Percentiles rank a stretch among this genome's conserved stretches.
Evolutionary conservation across 108 stramenopile genomes (phyloP).

Genomic region (Skeletonema tropicum): DNA sequence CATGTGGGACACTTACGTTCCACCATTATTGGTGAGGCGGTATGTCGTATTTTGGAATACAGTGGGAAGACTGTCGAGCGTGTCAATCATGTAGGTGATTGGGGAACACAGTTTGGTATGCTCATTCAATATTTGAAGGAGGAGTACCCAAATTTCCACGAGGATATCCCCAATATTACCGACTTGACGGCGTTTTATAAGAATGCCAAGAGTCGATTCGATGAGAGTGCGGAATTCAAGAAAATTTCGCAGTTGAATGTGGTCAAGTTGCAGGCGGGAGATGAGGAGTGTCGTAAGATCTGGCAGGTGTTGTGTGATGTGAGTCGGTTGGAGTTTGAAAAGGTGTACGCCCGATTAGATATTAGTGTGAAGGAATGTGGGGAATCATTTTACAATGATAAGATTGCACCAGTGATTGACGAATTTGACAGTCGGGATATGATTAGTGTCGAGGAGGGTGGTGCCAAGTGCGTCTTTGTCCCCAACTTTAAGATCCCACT

Average conservation of each 20-base stretch:
- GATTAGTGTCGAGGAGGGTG: constrained; percentile 85
- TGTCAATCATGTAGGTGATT: constrained; percentile 99
- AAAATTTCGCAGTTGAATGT: constrained; percentile 93
- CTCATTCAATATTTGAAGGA: constrained; percentile 98
- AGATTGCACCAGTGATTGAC: constrained; percentile 94
- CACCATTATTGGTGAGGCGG: constrained; percentile 98
- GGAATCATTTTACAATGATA: constrained; percentile 99
- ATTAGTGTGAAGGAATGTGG: constrained; percentile 93
- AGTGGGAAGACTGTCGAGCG: constrained; percentile 87
- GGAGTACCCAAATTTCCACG: constrained; percentile 83
- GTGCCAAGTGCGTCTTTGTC: constrained; percentile 93
- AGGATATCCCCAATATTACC: constrained; percentile 83
- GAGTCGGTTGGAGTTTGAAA: constrained; percentile 93
- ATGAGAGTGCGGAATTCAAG: constrained; percentile 95
- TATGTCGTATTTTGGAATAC: constrained; percentile 96
- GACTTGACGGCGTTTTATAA: constrained; percentile 99
- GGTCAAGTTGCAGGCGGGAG: constrained; percentile 95
- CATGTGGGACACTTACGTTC: constrained; percentile 99
- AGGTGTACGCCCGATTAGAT: constrained; percentile 96
- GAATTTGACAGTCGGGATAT: constrained; percentile 79
- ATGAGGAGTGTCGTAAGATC: constrained; percentile 84
- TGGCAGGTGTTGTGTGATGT: constrained; percentile 97
- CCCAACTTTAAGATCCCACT: constrained; percentile 88
- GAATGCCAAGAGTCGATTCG: constrained; percentile 92
- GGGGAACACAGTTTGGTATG: constrained; percentile 99